Percentiles rank a stretch among this genome's conserved stretches.
Conservation (phyloP, 1,139 yeast species). For the Suhomyces kunorum region DNA sequence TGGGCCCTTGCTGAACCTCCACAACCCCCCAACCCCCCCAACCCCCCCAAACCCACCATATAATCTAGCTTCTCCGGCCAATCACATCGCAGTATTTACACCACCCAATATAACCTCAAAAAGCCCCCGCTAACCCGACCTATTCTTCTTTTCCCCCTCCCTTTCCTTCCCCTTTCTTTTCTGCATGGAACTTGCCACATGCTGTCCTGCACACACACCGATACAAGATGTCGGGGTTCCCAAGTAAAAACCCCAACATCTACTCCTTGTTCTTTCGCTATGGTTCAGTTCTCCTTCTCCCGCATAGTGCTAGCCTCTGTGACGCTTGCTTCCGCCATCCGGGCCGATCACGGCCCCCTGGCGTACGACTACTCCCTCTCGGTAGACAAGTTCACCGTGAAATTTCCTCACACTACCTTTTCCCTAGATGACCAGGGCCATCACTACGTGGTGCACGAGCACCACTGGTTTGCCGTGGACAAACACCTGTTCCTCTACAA, state of each 20-base stretch:
- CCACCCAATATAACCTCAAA: no score
- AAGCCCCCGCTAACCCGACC: background rate
- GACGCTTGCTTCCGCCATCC: background rate
- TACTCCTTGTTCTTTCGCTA: background rate
- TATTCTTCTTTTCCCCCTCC: no score
- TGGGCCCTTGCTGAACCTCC: no score
- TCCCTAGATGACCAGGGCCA: conserved; percentile 11
- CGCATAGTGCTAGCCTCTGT: background rate
- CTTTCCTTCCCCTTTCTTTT: no score
- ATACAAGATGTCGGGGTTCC: no score
- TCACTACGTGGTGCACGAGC: conserved; percentile 7
- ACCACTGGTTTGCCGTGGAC: conserved; percentile 7
- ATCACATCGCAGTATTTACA: no score
- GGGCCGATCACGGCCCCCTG: background rate
- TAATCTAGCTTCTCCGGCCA: no score
- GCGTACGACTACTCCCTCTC: conserved; percentile 8
- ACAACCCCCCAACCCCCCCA: no score
- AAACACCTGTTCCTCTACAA: conserved; percentile 6
- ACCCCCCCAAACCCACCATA: no score
- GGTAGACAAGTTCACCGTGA: conserved; percentile 3
- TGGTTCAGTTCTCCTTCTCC: background rate
- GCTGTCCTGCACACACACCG: no score
- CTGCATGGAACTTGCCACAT: no score
- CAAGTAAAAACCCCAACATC: no score
- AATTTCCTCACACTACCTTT: conserved; percentile 10